phyloP scores from a whole-genome alignment of 2,329 filamentous ascomycete genomes.

The Cordyceps fumosorosea region DNA sequence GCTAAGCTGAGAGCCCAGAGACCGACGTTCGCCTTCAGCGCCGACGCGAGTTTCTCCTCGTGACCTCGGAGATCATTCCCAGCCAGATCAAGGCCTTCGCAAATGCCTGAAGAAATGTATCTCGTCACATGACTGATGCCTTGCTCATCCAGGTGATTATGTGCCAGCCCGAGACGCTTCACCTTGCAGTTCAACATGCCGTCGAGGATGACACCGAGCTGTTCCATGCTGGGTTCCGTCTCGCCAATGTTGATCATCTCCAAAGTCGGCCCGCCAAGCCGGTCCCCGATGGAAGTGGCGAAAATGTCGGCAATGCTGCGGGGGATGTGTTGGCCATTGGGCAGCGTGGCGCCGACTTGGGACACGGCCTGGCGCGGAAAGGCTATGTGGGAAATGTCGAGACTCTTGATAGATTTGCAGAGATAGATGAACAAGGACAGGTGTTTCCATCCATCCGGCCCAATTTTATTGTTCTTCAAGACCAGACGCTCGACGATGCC shows the following conservation, averaged over 20 bases:
- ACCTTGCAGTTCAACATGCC: constrained; percentile 74
- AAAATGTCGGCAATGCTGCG: constrained; percentile 52
- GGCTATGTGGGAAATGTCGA: constrained; percentile 79
- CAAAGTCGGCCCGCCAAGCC: constrained; percentile 67
- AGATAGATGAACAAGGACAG: constrained; percentile 86
- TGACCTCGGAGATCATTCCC: constrained; percentile 66
- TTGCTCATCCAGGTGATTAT: constrained; percentile 68
- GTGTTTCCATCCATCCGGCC: constrained; percentile 83
- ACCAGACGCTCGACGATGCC: constrained; percentile 82
- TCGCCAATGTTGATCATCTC: constrained; percentile 80
- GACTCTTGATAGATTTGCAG: constrained; percentile 74
- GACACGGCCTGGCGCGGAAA: constrained; percentile 51
- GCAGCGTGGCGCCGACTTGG: constrained; percentile 23
- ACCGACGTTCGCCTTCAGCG: constrained; percentile 46
- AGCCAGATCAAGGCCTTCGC: constrained; percentile 82
- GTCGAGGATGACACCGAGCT: constrained; percentile 72
- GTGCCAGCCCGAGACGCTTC: constrained; percentile 72
- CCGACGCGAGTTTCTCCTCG: constrained; percentile 45
- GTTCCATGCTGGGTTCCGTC: constrained; percentile 63
- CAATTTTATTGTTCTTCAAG: constrained; percentile 88
- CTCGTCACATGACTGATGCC: constrained; percentile 69
- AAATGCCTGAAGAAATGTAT: constrained; percentile 70
- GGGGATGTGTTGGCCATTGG: constrained; percentile 29
- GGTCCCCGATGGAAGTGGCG: constrained; percentile 67
- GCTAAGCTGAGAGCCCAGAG: constrained; percentile 81